These are phyloP conservation scores for Fusarium palustre DNA, from an alignment of 2,329 filamentous ascomycete species.

Conservation along the genomic window DNA sequence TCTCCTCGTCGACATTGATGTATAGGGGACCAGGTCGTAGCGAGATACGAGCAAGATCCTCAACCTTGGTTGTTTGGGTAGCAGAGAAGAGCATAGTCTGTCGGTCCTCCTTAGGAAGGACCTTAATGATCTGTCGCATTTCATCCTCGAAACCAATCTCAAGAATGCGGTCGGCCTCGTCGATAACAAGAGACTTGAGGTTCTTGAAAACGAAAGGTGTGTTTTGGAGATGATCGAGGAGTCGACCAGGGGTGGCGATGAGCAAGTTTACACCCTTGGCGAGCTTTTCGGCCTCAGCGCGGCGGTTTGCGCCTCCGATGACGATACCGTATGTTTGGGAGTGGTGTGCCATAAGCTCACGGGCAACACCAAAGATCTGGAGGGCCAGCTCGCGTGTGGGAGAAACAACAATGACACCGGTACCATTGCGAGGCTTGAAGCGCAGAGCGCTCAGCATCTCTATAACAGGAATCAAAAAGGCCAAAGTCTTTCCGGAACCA, in stretches of 20 bases:
- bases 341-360: constrained; percentile 92
- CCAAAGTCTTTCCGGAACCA: constrained; percentile 93
- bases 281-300: constrained; percentile 94
- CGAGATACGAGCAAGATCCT: constrained; percentile 94
- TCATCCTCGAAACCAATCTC: constrained; percentile 99
- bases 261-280: constrained; percentile 93
- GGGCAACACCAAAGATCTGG: constrained; percentile 94
- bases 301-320: constrained; percentile 91
- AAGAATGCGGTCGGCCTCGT: constrained; percentile 95
- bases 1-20: constrained; percentile 93
- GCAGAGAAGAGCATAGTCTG: constrained; percentile 99
- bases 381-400: constrained; percentile 94
- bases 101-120: constrained; percentile 84
- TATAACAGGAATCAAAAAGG: constrained; percentile 92
- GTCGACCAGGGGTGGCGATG: constrained; percentile 90
- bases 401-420: constrained; percentile 91
- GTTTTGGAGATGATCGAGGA: constrained; percentile 94
- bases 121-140: constrained; percentile 96
- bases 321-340: constrained; percentile 96
- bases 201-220: constrained; percentile 95
- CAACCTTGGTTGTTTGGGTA: constrained; percentile 98
- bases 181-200: constrained; percentile 89
- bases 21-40: constrained; percentile 91
- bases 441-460: constrained; percentile 91
- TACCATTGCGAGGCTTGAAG: constrained; percentile 95